Evolutionary conservation across 2,329 filamentous ascomycete genomes (phyloP).

Genomic region (Botryotinia globosa): DNA sequence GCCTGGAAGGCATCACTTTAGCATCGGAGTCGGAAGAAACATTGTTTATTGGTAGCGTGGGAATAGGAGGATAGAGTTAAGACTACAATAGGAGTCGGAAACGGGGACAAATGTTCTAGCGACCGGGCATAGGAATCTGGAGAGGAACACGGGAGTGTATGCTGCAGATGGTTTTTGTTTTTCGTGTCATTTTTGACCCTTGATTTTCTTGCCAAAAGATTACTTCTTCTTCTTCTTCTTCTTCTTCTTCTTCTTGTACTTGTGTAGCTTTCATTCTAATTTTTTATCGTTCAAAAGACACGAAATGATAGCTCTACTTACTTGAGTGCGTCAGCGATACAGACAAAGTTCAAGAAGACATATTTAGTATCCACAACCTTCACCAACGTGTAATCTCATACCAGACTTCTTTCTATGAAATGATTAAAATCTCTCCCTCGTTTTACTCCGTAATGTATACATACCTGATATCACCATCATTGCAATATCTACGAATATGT

Average conservation of each 20-base stretch:
- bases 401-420: neutral
- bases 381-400: neutral
- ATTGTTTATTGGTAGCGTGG: neutral
- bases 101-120: neutral
- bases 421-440: neutral
- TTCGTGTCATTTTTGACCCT: neutral
- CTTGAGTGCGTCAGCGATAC: neutral
- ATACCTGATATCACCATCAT: neutral
- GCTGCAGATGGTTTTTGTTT: neutral
- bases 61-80: neutral
- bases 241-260: neutral
- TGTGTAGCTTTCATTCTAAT: neutral
- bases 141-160: neutral
- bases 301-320: neutral
- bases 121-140: neutral
- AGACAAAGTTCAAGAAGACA: neutral
- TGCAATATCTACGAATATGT: neutral
- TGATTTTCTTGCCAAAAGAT: neutral
- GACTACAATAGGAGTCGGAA: neutral
- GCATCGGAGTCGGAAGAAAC: neutral
- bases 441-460: neutral
- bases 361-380: neutral
- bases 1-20: neutral
- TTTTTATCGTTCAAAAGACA: neutral
- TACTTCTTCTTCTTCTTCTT: neutral